Conservation (phyloP, 2,329 filamentous ascomycete species). For the Hypoxylon sp. region DNA sequence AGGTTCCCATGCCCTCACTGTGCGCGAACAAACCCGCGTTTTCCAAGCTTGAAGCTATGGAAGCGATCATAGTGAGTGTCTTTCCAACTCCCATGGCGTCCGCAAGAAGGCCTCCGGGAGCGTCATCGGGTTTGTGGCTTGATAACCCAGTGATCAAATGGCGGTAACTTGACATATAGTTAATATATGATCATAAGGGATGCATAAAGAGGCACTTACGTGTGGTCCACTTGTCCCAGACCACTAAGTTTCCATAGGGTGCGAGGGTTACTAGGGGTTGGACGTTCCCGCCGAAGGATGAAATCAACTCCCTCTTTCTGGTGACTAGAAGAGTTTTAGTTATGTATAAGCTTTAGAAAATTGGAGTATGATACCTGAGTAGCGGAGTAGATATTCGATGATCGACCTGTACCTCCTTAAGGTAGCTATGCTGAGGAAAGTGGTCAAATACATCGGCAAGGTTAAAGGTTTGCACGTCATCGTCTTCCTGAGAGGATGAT, state of each 20-base stretch:
- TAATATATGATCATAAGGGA: background rate
- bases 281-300: slow-evolving; percentile 28
- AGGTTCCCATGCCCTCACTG: background rate
- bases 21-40: slow-evolving; percentile 6
- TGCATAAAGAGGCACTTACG: background rate
- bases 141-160: slow-evolving; percentile 26
- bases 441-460: slow-evolving; percentile 26
- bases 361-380: slow-evolving; percentile 15
- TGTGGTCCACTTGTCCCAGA: background rate
- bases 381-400: slow-evolving; percentile 28
- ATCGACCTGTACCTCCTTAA: slow-evolving; percentile 22
- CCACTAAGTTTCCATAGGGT: slow-evolving; percentile 28
- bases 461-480: slow-evolving; percentile 6
- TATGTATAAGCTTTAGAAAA: background rate
- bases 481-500: slow-evolving; percentile 11
- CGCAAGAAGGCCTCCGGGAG: slow-evolving; percentile 39
- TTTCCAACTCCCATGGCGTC: slow-evolving; percentile 46
- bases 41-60: slow-evolving; percentile 25
- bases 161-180: slow-evolving; percentile 11
- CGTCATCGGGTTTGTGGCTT: slow-evolving; percentile 22
- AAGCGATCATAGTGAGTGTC: slow-evolving; percentile 40
- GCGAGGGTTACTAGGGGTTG: background rate
- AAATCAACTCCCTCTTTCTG: slow-evolving; percentile 40
- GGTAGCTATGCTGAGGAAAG: slow-evolving; percentile 26
- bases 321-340: slow-evolving; percentile 24